These are phyloP conservation scores for Lactarius hatsudake DNA, from an alignment of 768 basidiomycete species.

Conservation along the genomic window DNA sequence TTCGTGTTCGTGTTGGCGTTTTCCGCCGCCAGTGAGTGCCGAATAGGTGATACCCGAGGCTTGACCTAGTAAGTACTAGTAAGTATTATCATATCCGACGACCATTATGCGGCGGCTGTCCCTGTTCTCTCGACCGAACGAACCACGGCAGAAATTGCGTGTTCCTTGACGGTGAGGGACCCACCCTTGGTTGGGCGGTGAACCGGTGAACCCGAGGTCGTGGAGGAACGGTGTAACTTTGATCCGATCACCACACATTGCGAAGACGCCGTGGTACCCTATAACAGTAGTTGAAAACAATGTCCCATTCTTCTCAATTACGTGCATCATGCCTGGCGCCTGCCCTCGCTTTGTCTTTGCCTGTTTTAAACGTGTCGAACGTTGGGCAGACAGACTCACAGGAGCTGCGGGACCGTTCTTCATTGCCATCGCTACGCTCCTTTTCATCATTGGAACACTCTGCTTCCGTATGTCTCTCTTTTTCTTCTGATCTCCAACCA, in stretches of 20 bases:
- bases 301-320: neutral
- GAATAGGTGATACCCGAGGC: neutral
- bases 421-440: conserved; percentile 70
- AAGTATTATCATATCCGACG: neutral
- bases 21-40: neutral
- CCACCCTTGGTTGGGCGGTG: too few species aligned
- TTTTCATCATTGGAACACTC: conserved; percentile 65
- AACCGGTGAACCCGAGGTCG: neutral
- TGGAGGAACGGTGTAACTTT: neutral
- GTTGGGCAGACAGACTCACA: conserved; percentile 72
- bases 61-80: conserved; percentile 1
- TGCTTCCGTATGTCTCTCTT: conserved; percentile 69
- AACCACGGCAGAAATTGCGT: neutral
- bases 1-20: neutral
- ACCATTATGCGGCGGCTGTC: neutral
- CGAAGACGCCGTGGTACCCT: neutral
- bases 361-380: conserved; percentile 68
- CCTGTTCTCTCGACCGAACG: neutral
- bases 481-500: neutral
- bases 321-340: conserved; percentile 15
- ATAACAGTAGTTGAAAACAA: neutral
- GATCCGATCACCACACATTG: neutral
- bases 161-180: neutral
- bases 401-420: conserved; percentile 93
- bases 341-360: conserved; percentile 42